Evolutionary conservation across 352 stramenopile species (phyloP), one percentile per base, ranked within the genome.

Genomic region (Globisporangium cystogenes): DNA sequence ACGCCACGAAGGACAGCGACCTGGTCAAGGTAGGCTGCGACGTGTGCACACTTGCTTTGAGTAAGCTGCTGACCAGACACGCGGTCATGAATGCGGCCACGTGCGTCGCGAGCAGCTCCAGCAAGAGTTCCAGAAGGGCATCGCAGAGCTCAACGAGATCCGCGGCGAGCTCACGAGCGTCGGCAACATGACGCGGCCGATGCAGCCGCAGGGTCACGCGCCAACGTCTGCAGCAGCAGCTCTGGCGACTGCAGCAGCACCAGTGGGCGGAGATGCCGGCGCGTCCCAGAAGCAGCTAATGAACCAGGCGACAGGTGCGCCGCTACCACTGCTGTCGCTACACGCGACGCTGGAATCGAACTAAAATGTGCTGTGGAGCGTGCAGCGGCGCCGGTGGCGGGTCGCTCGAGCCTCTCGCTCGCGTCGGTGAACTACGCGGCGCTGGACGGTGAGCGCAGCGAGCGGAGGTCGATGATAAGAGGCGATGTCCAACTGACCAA

Each of bases 71-170:
- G 8, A 39, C 35, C 29, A 39, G 35, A 39, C 8, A 39, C 2
- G 8, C 18, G 8, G 12, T 12, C 14, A 31, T 31, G 42, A 4
- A 20, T 20, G 23, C 36, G 43, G 21, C 11, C 12, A 21, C 18
- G 24, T 21, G 21, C 7, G 16, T 14, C 10, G n/a, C n/a, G n/a
- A 33, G 15, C 52, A 86, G 67, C 57, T 91, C 24, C 81, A 91
- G 72, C 65, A 74, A 41, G 75, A 91, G 49, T 84, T 91, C 49
- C 81, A 91, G 61, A 73, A 76, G 15, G 81, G 81, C 15, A 82
- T 91, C 26, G 74, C 84, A 12, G 81, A 91, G 67, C 68, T 91
- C 27, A 91, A 91, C 49, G 72, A 89, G 55, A 91, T 91, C 51
- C 77, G 81, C 11, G 75, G 68, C 18, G 81, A 91, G 57, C 65